Base-by-base conservation (phyloP, 148 eudicot genomes). In the Amaranthus cruentus region DNA sequence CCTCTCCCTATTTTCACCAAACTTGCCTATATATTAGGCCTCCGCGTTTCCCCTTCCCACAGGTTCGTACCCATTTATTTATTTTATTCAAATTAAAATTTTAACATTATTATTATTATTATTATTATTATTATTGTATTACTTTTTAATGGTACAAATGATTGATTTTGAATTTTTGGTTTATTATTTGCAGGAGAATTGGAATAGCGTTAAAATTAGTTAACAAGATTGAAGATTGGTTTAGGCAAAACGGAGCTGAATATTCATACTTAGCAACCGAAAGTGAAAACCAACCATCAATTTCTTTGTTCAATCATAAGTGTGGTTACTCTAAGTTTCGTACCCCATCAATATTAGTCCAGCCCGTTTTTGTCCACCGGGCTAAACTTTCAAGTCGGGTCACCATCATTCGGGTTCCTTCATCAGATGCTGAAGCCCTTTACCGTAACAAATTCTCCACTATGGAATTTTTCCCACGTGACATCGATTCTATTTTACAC, bases 261-360 rank as follows among this genome's bases (percentile, higher is more conserved):
- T 95, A 95, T 70, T 84, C 97, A 0, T 95, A 91, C 81, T 80
- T 91, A 6, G 99, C 99, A 0, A 95, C 99, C 0, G 99, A 95
- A 66, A 86, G 71, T 66, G 92, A 92, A 66, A 95, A 95, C 85
- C 60, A 80, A 9, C 78, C 99, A 0, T 95, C 99, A 0, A 78
- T 91, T 0, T 79, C 81, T 2, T 92, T 95, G 75, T 95, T 95
- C 85, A 90, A 88, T 3, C 72, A 85, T 11, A 95, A 95, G 81
- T 87, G 86, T 70, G 90, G 89, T 5, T 95, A 95, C 76, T 82
- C 96, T 64, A 91, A 90, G 77, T 95, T 95, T 83, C 90, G 99
- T 2, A 91, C 92, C 3, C 99, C 99, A 0, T 86, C 97, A 0
- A 83, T 95, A 69, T 75, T 95, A 3, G 97, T 95, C 81, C 93